Percentiles rank a stretch among this genome's conserved stretches.
These are phyloP conservation scores for Claviceps pazoutovae DNA, from an alignment of 2,329 filamentous ascomycete species.

Conservation along the genomic window DNA sequence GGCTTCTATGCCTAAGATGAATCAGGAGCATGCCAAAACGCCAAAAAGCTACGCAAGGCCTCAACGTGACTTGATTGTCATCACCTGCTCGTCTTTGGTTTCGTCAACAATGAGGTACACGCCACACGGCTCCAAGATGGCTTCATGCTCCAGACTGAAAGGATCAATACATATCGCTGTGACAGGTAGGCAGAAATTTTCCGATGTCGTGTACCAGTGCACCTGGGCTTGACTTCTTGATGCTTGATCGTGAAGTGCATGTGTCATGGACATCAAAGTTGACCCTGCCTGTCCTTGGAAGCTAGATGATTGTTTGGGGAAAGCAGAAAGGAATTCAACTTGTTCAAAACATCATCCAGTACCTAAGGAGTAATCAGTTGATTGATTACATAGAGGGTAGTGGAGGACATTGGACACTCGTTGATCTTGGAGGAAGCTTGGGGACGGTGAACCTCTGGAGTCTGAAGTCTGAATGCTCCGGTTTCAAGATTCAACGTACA, in stretches of 20 bases:
- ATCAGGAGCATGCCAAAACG: not conserved
- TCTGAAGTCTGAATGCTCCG: not conserved
- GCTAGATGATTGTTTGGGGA: not conserved
- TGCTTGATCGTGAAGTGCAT: not conserved
- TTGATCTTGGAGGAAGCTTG: too few species aligned
- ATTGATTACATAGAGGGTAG: not conserved
- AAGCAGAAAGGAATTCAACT: not conserved
- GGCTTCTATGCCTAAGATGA: not conserved
- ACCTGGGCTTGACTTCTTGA: not conserved
- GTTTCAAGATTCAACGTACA: not conserved
- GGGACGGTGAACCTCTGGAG: not conserved
- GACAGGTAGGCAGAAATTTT: constrained; percentile 1
- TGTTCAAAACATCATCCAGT: not conserved
- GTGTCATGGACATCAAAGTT: not conserved
- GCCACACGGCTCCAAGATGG: not conserved
- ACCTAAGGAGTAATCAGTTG: not conserved
- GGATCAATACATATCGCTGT: not conserved
- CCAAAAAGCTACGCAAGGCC: not conserved
- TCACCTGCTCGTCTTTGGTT: not conserved
- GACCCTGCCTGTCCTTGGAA: not conserved
- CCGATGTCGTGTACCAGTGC: constrained; percentile 2
- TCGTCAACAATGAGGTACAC: not conserved
- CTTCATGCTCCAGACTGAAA: not conserved
- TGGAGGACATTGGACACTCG: too few species aligned
- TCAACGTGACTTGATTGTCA: not conserved